Evolutionary conservation across 768 basidiomycete genomes (phyloP), one percentile per base, ranked within the genome.

Genomic region (Russula brevipes): DNA sequence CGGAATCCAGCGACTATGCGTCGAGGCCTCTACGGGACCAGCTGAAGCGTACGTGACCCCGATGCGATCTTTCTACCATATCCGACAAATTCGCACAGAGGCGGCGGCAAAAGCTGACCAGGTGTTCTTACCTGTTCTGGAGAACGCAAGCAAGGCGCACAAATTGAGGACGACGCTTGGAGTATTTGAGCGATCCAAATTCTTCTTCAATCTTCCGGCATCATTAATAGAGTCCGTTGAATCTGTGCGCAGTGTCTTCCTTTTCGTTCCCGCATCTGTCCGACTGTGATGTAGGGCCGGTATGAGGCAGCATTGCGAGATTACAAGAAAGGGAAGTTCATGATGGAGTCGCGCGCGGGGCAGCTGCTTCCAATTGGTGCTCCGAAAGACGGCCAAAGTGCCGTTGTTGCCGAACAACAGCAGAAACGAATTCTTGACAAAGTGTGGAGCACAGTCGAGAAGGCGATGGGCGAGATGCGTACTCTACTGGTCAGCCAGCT

Each of bases 121-220:
- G 70, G 92, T 98, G 5, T 98, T 97, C 73, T 81, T 98, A 2
- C 97, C 97, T 1, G 91, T 98, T 35, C 80, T 99, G 46, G 96
- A 98, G 72, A 98, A 98, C 66, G 86, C 94, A 3, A 87, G 91
- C 38, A 98, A 98, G 72, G 94, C 96, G 14, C 87, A 93, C 70
- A 92, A 94, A 73, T 78, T 99, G 4, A 87, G 91, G 42, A 91
- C 89, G 0, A 98, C 97, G 0, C 83, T 98, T 6, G 89, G 92
- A 39, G 92, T 98, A 19, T 98, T 99, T 67, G 96, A 98, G 69
- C 83, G 94, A 47, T 95, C 92, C 55, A 96, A 95, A 70, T 99
- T 98, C 81, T 92, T 98, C 75, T 98, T 98, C 82, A 98, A 96
- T 70, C 81, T 99, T n/a, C 96, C 97, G 0, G 88, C 89, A 36